Evolutionary conservation across 2,329 filamentous ascomycete genomes (phyloP).

Genomic region (Microsporum audouinii): DNA sequence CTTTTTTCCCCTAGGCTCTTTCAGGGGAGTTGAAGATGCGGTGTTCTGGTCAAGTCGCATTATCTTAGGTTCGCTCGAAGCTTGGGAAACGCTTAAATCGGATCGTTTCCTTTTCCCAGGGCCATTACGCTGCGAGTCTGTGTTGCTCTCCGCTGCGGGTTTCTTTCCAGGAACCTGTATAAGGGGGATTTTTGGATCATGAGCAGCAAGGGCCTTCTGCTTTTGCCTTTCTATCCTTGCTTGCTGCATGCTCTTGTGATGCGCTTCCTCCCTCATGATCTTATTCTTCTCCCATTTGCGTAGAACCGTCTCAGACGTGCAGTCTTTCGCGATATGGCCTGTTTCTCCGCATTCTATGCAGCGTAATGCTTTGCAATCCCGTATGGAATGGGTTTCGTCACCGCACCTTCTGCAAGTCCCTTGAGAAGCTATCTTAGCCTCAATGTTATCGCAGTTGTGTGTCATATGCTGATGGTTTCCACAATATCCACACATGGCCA

Average conservation of each 20-base stretch:
- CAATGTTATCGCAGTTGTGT: conserved; percentile 35
- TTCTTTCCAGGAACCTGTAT: conserved; percentile 23
- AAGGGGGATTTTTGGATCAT: conserved; percentile 35
- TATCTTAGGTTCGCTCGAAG: conserved; percentile 20
- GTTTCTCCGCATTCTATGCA: conserved; percentile 36
- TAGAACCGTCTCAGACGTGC: conserved; percentile 26
- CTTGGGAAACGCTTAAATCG: conserved; percentile 18
- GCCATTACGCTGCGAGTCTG: conserved; percentile 2
- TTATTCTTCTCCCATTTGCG: conserved; percentile 27
- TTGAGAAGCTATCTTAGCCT: conserved; percentile 28
- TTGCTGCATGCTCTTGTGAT: conserved; percentile 25
- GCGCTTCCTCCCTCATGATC: conserved; percentile 29
- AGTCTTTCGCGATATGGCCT: conserved; percentile 30
- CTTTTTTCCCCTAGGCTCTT: conserved; percentile 14
- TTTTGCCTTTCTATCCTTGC: conserved; percentile 29
- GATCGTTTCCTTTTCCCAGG: conserved; percentile 26
- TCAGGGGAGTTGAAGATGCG: conserved; percentile 18
- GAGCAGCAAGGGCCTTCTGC: conserved; percentile 33
- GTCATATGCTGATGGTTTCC: conserved; percentile 37
- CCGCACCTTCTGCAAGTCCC: conserved; percentile 36
- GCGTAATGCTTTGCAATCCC: conserved; percentile 30
- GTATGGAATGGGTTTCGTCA: conserved; percentile 27
- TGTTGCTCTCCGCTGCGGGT: conserved; percentile 11
- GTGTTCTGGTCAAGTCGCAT: conserved; percentile 14
- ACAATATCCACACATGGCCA: conserved; percentile 34